phyloP scores from a whole-genome alignment of 1,139 yeast species.

The Pneumocystis jirovecii region DNA sequence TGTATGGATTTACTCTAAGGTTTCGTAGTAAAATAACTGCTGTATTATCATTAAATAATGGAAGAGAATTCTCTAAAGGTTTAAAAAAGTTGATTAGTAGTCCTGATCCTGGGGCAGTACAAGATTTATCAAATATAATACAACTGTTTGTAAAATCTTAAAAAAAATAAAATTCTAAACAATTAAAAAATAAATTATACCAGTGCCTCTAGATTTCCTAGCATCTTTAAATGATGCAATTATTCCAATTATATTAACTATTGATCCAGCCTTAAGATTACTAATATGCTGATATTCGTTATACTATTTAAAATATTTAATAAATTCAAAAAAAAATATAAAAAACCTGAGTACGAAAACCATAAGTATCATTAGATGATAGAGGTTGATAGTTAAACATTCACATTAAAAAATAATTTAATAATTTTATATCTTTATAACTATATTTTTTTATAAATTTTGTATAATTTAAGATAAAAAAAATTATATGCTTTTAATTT shows the following conservation, averaged over 20 bases:
- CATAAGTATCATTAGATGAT: background rate
- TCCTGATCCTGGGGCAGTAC: slow-evolving; percentile 1
- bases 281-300: background rate
- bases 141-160: background rate
- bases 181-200: background rate
- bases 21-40: slow-evolving; percentile 4
- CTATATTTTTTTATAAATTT: background rate
- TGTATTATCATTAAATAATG: slow-evolving; percentile 5
- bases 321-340: background rate
- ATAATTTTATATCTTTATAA: background rate
- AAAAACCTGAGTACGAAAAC: background rate
- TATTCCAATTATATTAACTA: background rate
- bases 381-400: background rate
- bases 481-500: too few species aligned
- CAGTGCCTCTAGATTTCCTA: background rate
- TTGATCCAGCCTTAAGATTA: background rate
- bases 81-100: slow-evolving; percentile 5
- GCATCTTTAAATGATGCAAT: background rate
- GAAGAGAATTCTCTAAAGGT: slow-evolving; percentile 5
- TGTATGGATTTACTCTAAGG: slow-evolving; percentile 2
- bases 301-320: background rate
- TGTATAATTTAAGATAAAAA: background rate
- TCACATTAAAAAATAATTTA: background rate
- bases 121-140: slow-evolving; percentile 8
- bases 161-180: background rate